Percentiles rank a stretch among this genome's conserved stretches.
Conservation (phyloP, 768 basidiomycete genomes). For the Leccinellum luteum region DNA sequence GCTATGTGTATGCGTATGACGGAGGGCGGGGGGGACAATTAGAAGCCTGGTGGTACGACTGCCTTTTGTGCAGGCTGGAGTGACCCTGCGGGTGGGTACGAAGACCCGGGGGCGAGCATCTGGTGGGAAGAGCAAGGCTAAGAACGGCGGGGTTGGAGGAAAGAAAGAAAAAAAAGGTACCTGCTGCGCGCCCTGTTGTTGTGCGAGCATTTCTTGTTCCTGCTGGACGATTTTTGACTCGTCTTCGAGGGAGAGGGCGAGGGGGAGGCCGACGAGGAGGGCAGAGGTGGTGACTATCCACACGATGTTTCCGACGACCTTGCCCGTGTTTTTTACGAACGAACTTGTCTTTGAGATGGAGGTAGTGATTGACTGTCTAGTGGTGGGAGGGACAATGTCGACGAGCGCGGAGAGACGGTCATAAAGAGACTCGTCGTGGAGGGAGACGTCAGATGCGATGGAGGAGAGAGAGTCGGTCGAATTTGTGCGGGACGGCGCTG, state of each 20-base stretch:
- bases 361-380: constrained; percentile 71
- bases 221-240: constrained; percentile 93
- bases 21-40: constrained; percentile 16
- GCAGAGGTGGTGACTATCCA: constrained; percentile 96
- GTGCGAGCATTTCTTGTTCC: constrained; percentile 91
- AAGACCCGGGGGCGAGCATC: constrained; percentile 69
- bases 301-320: constrained; percentile 80
- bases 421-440: constrained; percentile 75
- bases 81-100: constrained; percentile 51
- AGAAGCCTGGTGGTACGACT: constrained; percentile 86
- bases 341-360: constrained; percentile 58
- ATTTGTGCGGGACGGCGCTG: constrained; percentile 70
- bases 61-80: constrained; percentile 42
- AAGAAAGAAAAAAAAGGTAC: constrained; percentile 40
- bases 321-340: constrained; percentile 64
- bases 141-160: constrained; percentile 4
- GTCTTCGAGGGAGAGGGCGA: constrained; percentile 92
- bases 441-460: constrained; percentile 64
- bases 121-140: constrained; percentile 29
- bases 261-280: constrained; percentile 87
- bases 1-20: constrained; percentile 7
- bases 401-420: constrained; percentile 90
- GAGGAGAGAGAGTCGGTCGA: constrained; percentile 76
- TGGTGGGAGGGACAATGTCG: constrained; percentile 93
- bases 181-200: constrained; percentile 91